Percentiles rank a stretch among this genome's conserved stretches.
These are phyloP conservation scores for Apiotrichum gracile DNA, from an alignment of 1,284 basidiomycete genomes.

Conservation along the genomic window DNA sequence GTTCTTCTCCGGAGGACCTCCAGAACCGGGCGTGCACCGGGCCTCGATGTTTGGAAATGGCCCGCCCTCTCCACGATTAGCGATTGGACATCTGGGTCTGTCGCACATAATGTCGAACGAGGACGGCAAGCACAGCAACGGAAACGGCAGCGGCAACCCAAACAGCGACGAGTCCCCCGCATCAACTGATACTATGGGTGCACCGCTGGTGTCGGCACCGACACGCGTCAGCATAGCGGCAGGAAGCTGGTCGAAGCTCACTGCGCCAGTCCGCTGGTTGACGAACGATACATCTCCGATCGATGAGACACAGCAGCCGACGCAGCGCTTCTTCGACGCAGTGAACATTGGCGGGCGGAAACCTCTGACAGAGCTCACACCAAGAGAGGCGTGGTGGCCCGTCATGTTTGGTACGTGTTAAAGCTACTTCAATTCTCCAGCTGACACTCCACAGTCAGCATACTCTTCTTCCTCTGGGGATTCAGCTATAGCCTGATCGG, in stretches of 20 bases:
- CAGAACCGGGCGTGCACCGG: neutral
- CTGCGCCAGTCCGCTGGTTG: slow-evolving; percentile 9
- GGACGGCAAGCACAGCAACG: neutral
- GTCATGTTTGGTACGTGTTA: slow-evolving; percentile 36
- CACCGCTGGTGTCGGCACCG: neutral
- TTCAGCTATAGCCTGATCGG: slow-evolving; percentile 45
- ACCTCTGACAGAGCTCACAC: slow-evolving; percentile 35
- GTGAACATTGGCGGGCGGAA: slow-evolving; percentile 40
- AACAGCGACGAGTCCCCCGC: neutral
- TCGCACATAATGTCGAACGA: neutral
- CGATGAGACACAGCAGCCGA: slow-evolving; percentile 26
- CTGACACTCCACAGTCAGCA: slow-evolving; percentile 24
- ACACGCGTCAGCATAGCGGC: neutral
- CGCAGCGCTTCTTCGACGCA: slow-evolving; percentile 41
- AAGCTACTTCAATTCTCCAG: neutral
- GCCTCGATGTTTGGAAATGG: neutral
- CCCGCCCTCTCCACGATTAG: neutral
- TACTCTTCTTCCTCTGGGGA: slow-evolving; percentile 46
- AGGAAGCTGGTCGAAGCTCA: neutral
- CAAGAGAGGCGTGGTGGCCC: slow-evolving; percentile 40
- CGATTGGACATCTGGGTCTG: neutral
- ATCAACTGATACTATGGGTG: neutral
- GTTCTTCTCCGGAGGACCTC: slow-evolving; percentile 31
- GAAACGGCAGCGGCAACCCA: neutral
- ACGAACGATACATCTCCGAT: slow-evolving; percentile 5